Base-by-base conservation (phyloP, 129 eudicot genomes). In the sunflower (Helianthus annuus) region DNA sequence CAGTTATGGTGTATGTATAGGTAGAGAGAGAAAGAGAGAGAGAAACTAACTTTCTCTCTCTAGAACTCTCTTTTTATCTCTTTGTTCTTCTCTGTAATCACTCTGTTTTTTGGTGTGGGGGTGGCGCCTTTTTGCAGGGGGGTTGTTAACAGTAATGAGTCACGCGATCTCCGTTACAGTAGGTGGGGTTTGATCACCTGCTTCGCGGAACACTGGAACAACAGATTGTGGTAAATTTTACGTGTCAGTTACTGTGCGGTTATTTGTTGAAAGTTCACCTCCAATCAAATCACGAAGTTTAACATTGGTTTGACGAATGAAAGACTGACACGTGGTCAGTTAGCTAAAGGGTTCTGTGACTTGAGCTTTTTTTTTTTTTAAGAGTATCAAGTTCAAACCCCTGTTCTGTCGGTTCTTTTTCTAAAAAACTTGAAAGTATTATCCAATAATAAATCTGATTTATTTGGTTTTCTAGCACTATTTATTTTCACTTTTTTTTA, bases 121-220 rank as follows among this genome's bases (percentile, higher is more conserved):
- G 80, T 64, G 84, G 79, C 77, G 79, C 73, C 79, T 76, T 83
- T 83, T 76, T 83, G 88, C 88, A 83, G 84, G 78, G 59, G 40
- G 46, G 38, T 51, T 24, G 70, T 68, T 79, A 66, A 58, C 70
- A 48, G 79, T 80, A 44, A 75, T 62, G 76, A 71, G 76, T 75
- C 87, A 83, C 82, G 87, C 87, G 82, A 83, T 79, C 77, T 76
- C 84, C 79, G 87, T 79, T 83, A 70, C 36, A 24, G 12, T 16
- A 10, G 24, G 36, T 8, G 80, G 40, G 77, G 19, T 58, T 10
- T 57, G 38, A 76, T 79, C 27, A 49, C 0, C 16, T 83, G 87
- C 48, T 52, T 62, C 84, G 76, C 81, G 84, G 82, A 40, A 46
- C 62, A 82, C 17, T 19, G 58, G 40, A 22, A 48, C 12, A 14